Evolutionary conservation across 495 filamentous ascomycete genomes (phyloP).

Genomic region (Daldinia bambusicola): DNA sequence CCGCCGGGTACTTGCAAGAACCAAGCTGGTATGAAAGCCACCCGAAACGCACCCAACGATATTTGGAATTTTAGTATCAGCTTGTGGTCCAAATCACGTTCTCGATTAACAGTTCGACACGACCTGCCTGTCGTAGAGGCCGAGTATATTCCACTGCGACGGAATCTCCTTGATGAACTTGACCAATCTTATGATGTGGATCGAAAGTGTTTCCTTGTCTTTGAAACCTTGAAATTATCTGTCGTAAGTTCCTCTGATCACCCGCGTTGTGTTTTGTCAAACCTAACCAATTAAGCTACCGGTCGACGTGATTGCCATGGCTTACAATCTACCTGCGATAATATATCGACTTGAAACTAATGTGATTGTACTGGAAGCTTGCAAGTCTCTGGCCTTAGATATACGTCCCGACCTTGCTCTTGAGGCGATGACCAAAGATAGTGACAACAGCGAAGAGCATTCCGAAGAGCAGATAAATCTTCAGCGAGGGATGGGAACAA

Average conservation of each 20-base stretch:
- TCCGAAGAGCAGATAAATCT: slow-evolving; percentile 74
- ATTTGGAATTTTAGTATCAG: slow-evolving; percentile 60
- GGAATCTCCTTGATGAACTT: slow-evolving; percentile 80
- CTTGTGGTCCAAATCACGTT: slow-evolving; percentile 51
- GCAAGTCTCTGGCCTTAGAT: slow-evolving; percentile 65
- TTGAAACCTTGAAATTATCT: slow-evolving; percentile 73
- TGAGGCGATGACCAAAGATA: slow-evolving; percentile 94
- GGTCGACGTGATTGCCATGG: slow-evolving; percentile 69
- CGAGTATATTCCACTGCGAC: slow-evolving; percentile 74
- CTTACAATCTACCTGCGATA: slow-evolving; percentile 80
- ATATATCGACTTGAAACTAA: slow-evolving; percentile 84
- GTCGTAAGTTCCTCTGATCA: slow-evolving; percentile 62
- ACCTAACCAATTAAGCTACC: slow-evolving; percentile 67
- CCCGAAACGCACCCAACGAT: slow-evolving; percentile 34
- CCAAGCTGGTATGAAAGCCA: slow-evolving; percentile 40
- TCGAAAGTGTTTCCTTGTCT: slow-evolving; percentile 59
- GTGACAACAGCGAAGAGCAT: slow-evolving; percentile 88
- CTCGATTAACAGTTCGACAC: slow-evolving; percentile 55
- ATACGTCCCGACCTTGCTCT: slow-evolving; percentile 77
- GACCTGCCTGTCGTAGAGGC: slow-evolving; percentile 83
- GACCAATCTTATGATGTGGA: slow-evolving; percentile 49
- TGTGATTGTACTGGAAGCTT: slow-evolving; percentile 78
- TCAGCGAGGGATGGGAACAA: slow-evolving; percentile 91
- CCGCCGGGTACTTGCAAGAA: slow-evolving; percentile 48
- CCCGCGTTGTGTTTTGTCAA: not conserved